phyloP scores from a whole-genome alignment of 306 rosid genomes.

The Bauhinia variegata region DNA sequence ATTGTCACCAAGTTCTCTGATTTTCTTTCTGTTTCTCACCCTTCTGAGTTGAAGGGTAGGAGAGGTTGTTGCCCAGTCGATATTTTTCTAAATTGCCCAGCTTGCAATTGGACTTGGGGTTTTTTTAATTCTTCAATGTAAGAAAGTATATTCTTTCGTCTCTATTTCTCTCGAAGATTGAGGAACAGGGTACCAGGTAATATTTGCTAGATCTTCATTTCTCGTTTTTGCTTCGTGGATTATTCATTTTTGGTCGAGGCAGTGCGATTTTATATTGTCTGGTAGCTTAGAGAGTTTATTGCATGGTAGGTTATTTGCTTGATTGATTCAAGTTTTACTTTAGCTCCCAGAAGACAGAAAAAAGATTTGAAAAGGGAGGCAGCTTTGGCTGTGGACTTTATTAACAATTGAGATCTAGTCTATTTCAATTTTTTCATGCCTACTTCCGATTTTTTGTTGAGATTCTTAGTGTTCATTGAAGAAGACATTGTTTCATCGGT shows the following conservation, averaged over 20 bases:
- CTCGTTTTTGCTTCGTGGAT: slow-evolving; percentile 12
- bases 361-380: not conserved
- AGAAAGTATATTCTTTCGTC: slow-evolving; percentile 11
- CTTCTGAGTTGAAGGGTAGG: too few relatives aligned
- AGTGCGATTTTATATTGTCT: slow-evolving; percentile 34
- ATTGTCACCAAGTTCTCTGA: too few relatives aligned
- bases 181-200: slow-evolving; percentile 64
- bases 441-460: not conserved
- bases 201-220: slow-evolving; percentile 51
- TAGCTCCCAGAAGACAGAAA: slow-evolving; percentile 3
- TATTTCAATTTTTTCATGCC: slow-evolving; percentile 13
- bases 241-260: slow-evolving; percentile 19
- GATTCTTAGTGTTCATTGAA: slow-evolving; percentile 9
- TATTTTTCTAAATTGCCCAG: slow-evolving; percentile 29
- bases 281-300: slow-evolving; percentile 35
- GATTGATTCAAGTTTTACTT: slow-evolving; percentile 26
- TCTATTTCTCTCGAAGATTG: slow-evolving; percentile 31
- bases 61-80: slow-evolving; percentile 9
- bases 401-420: slow-evolving; percentile 47
- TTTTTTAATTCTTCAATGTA: slow-evolving; percentile 66
- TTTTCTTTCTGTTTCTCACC: too few relatives aligned
- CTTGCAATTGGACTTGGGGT: slow-evolving; percentile 30
- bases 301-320: slow-evolving; percentile 29
- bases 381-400: not conserved
- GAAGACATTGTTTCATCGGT: slow-evolving; percentile 15